Percentiles rank a stretch among this genome's conserved stretches.
phyloP scores from a whole-genome alignment of 2,329 filamentous ascomycete species.

The Colletotrichum gigasporum region DNA sequence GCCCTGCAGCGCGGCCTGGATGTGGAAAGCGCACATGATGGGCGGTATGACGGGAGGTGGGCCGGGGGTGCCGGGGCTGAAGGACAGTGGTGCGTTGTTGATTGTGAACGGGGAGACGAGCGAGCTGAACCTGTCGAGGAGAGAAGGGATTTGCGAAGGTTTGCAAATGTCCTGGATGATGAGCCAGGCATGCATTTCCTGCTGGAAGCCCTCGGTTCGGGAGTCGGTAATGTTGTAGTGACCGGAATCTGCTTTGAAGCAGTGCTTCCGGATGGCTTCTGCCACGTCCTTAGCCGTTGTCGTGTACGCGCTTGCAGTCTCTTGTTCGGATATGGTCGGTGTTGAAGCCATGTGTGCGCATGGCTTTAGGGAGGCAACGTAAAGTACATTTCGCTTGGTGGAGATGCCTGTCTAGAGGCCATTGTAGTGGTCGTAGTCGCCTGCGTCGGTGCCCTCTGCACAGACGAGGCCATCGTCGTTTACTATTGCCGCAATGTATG shows the following conservation, averaged over 20 bases:
- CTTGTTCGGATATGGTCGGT: background rate
- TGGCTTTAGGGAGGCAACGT: background rate
- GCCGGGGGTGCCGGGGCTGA: background rate
- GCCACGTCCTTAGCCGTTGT: background rate
- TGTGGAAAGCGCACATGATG: background rate
- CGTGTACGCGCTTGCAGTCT: background rate
- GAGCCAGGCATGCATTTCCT: conserved; percentile 11
- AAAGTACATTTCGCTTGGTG: background rate
- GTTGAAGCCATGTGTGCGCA: background rate
- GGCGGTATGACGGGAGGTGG: background rate
- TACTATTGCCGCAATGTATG: background rate
- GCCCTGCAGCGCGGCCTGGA: background rate
- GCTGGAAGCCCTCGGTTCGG: conserved; percentile 1
- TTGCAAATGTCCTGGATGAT: background rate
- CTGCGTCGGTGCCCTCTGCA: background rate
- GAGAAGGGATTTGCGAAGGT: background rate
- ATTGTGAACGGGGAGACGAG: background rate
- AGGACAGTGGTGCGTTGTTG: conserved; percentile 2
- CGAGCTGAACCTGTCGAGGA: background rate
- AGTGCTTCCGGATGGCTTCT: background rate
- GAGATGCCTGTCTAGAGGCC: background rate
- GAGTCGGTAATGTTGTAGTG: conserved; percentile 2
- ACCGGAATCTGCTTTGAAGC: background rate
- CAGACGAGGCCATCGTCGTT: background rate
- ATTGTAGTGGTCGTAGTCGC: conserved; percentile 11